phyloP scores from a whole-genome alignment of 1,284 basidiomycete genomes.

The Calocybe gambosa region DNA sequence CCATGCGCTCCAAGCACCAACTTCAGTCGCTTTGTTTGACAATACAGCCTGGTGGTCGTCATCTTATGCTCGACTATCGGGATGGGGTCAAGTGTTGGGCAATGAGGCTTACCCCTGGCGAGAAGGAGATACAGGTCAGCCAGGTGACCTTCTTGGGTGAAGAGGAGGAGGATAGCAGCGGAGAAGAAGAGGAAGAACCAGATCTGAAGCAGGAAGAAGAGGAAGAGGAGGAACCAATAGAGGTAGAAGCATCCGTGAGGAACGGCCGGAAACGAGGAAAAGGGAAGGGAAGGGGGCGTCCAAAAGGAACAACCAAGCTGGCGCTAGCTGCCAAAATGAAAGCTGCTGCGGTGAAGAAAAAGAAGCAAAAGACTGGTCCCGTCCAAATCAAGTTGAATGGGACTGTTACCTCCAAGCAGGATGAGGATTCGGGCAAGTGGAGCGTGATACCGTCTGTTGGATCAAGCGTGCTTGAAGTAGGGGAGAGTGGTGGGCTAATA shows the following conservation, averaged over 20 bases:
- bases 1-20: conserved; percentile 36
- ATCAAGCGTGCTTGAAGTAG: conserved; percentile 56
- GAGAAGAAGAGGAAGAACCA: conserved; percentile 40
- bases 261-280: conserved; percentile 35
- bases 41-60: conserved; percentile 53
- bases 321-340: conserved; percentile 30
- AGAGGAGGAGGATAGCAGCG: conserved; percentile 43
- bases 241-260: conserved; percentile 28
- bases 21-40: conserved; percentile 45
- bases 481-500: conserved; percentile 55
- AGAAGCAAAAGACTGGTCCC: conserved; percentile 37
- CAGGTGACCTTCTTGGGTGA: conserved; percentile 48
- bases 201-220: conserved; percentile 33
- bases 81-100: conserved; percentile 68
- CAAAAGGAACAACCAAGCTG: conserved; percentile 27
- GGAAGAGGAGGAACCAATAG: conserved; percentile 36
- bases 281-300: conserved; percentile 31
- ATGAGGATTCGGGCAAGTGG: conserved; percentile 44
- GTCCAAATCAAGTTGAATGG: conserved; percentile 51
- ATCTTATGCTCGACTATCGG: conserved; percentile 47
- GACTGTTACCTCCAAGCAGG: conserved; percentile 32
- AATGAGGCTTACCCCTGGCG: conserved; percentile 47
- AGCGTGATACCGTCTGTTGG: conserved; percentile 48
- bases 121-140: conserved; percentile 45
- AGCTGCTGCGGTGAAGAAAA: conserved; percentile 26